A percentile compares a stretch with the other conserved stretches of the same genome.
phyloP scores from a whole-genome alignment of 2,329 filamentous ascomycete genomes.

The Fusarium sp. region DNA sequence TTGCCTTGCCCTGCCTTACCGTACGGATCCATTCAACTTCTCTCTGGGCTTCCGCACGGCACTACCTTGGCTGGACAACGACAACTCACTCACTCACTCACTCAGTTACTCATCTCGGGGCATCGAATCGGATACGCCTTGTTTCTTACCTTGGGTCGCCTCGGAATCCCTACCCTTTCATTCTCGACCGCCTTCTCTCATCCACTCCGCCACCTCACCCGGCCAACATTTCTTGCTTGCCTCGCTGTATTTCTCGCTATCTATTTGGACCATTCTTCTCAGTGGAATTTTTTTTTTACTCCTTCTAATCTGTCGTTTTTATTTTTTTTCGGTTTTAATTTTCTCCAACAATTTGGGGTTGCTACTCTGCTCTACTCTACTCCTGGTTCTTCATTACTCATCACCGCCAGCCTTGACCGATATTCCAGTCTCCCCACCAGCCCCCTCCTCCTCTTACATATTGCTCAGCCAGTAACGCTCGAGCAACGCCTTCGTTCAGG shows the following conservation, averaged over 20 bases:
- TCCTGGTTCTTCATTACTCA: conserved; percentile 31
- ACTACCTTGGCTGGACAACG: conserved; percentile 18
- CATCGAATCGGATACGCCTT: conserved; percentile 33
- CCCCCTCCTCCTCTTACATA: conserved; percentile 15
- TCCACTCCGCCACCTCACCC: conserved; percentile 36
- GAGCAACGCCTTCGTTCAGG: conserved; percentile 19
- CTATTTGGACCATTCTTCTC: conserved; percentile 15
- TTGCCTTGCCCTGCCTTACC: neutral
- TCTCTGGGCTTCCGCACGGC: conserved; percentile 20
- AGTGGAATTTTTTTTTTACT: neutral
- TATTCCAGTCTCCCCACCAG: conserved; percentile 35
- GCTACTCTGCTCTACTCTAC: neutral
- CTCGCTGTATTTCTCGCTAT: conserved; percentile 17
- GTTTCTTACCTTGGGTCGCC: conserved; percentile 25
- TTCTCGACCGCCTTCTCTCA: conserved; percentile 41
- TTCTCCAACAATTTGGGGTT: conserved; percentile 7
- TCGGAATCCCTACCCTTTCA: conserved; percentile 32
- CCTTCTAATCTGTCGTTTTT: conserved; percentile 25
- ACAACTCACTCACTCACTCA: conserved; percentile 15
- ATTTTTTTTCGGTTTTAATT: neutral
- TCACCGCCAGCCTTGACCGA: conserved; percentile 35
- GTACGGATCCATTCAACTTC: conserved; percentile 6
- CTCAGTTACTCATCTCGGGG: conserved; percentile 27
- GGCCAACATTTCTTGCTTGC: conserved; percentile 26
- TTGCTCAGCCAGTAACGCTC: conserved; percentile 35